A percentile compares a stretch with the other conserved stretches of the same genome.
Evolutionary conservation across 1,139 yeast genomes (phyloP).

Genomic region (Sugiyamaella pinicola): DNA sequence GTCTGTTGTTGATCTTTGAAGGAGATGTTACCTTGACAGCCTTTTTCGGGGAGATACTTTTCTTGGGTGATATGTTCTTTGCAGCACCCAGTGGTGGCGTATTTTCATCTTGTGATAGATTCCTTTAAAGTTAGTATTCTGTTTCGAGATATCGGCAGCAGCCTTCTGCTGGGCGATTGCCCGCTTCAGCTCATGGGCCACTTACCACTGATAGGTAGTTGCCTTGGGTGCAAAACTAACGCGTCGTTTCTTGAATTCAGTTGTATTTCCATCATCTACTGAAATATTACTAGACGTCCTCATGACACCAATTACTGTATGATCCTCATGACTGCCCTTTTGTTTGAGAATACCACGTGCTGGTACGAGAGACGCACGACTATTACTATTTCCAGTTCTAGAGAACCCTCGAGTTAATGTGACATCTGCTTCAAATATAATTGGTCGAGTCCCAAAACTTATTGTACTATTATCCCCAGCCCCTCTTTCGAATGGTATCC

Average conservation of each 20-base stretch:
- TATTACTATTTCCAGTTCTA: slow-evolving; percentile 1
- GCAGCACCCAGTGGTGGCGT: slow-evolving; percentile 21
- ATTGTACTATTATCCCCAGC: slow-evolving; percentile 10
- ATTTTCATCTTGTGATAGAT: slow-evolving; percentile 20
- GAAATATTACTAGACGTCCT: slow-evolving; percentile 22
- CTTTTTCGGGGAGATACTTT: background rate
- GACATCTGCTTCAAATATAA: slow-evolving; percentile 12
- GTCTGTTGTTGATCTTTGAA: background rate
- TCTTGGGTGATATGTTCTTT: slow-evolving; percentile 3
- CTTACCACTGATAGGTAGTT: slow-evolving; percentile 43
- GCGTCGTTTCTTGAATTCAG: slow-evolving; percentile 38
- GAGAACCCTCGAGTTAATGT: slow-evolving; percentile 11
- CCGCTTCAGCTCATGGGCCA: slow-evolving; percentile 1
- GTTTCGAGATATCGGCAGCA: too few relatives aligned
- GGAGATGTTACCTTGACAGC: background rate
- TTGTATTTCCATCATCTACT: slow-evolving; percentile 21
- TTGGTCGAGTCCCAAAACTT: slow-evolving; percentile 10
- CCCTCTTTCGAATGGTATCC: slow-evolving; percentile 3
- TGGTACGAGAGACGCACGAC: slow-evolving; percentile 27
- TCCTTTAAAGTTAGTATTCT: slow-evolving; percentile 16
- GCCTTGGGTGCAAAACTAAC: slow-evolving; percentile 57
- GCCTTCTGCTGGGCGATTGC: background rate
- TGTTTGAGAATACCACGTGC: slow-evolving; percentile 31
- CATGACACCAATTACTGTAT: slow-evolving; percentile 36
- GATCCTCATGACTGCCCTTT: slow-evolving; percentile 28